Conservation (phyloP, 2,329 filamentous ascomycete species). For the Penicillium sp. region DNA sequence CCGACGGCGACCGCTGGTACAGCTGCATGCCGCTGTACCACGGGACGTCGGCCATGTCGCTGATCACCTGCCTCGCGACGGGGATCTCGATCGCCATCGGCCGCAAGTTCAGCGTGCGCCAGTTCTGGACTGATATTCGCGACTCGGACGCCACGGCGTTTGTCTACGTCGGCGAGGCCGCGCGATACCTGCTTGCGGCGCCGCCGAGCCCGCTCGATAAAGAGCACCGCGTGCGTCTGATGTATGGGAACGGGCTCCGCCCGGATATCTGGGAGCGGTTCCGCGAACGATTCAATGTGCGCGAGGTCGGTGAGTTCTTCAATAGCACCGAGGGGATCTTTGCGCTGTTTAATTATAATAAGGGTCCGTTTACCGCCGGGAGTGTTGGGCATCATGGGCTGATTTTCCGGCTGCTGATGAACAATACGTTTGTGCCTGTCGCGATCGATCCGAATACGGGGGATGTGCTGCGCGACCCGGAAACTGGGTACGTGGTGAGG, state of each 20-base stretch:
- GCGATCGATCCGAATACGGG: constrained; percentile 71
- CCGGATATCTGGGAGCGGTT: constrained; percentile 57
- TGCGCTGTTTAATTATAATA: constrained; percentile 62
- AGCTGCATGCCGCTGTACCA: constrained; percentile 80
- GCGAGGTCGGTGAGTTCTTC: constrained; percentile 74
- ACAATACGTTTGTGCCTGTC: constrained; percentile 67
- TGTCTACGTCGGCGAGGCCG: constrained; percentile 78
- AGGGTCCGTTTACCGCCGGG: constrained; percentile 66
- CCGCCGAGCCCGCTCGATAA: constrained; percentile 56
- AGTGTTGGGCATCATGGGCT: constrained; percentile 74
- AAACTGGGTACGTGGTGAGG: constrained; percentile 70
- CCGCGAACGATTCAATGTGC: constrained; percentile 58
- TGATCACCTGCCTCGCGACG: constrained; percentile 60
- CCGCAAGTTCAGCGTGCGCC: constrained; percentile 65
- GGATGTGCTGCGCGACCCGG: constrained; percentile 67
- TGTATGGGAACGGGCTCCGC: constrained; percentile 55
- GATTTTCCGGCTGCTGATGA: constrained; percentile 59
- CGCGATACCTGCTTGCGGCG: constrained; percentile 72
- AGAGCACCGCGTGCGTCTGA: constrained; percentile 51
- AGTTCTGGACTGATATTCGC: constrained; percentile 74
- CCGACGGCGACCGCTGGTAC: constrained; percentile 67
- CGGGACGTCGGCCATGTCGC: constrained; percentile 69
- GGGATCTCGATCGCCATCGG: constrained; percentile 52
- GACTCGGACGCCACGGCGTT: constrained; percentile 72
- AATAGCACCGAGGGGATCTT: constrained; percentile 77